Conservation (phyloP, 805 yeast genomes). For the Saturnispora ahearnii region DNA sequence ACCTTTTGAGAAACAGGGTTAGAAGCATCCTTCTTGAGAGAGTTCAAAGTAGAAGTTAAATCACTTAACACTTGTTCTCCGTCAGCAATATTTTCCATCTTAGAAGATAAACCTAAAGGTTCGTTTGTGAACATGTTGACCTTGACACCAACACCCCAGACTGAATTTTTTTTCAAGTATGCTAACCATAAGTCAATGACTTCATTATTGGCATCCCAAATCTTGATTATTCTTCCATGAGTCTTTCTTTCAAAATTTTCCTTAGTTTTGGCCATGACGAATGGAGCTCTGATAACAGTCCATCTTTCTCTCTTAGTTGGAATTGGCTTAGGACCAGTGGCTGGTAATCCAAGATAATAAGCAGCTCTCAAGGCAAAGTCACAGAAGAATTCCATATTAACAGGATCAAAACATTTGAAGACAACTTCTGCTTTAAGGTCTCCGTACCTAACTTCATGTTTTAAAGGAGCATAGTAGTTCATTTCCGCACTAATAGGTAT, state of each 20-base stretch:
- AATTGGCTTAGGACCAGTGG: slow-evolving; percentile 59
- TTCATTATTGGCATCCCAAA: slow-evolving; percentile 81
- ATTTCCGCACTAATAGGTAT: slow-evolving; percentile 81
- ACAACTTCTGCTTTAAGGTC: slow-evolving; percentile 70
- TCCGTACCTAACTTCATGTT: slow-evolving; percentile 57
- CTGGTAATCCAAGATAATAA: slow-evolving; percentile 81
- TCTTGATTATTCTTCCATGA: slow-evolving; percentile 59
- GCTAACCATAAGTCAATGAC: slow-evolving; percentile 76
- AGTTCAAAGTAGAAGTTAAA: slow-evolving; percentile 18
- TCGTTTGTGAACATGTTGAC: slow-evolving; percentile 56
- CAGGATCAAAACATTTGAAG: slow-evolving; percentile 61
- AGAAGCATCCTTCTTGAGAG: slow-evolving; percentile 17
- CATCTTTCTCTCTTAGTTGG: slow-evolving; percentile 74
- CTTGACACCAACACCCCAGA: slow-evolving; percentile 76
- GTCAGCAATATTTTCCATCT: slow-evolving; percentile 25
- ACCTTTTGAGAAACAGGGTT: slow-evolving; percentile 56
- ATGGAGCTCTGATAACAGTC: slow-evolving; percentile 91
- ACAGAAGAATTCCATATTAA: slow-evolving; percentile 62
- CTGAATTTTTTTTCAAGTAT: slow-evolving; percentile 64
- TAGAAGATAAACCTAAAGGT: slow-evolving; percentile 32
- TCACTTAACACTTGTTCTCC: slow-evolving; percentile 15
- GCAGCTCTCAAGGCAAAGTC: slow-evolving; percentile 90
- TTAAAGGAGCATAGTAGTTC: slow-evolving; percentile 71
- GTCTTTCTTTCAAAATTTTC: slow-evolving; percentile 91
- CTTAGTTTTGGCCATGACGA: slow-evolving; percentile 88